phyloP scores from a whole-genome alignment of 139 green algal species.

The Chlamydomonas sphaeroides region DNA sequence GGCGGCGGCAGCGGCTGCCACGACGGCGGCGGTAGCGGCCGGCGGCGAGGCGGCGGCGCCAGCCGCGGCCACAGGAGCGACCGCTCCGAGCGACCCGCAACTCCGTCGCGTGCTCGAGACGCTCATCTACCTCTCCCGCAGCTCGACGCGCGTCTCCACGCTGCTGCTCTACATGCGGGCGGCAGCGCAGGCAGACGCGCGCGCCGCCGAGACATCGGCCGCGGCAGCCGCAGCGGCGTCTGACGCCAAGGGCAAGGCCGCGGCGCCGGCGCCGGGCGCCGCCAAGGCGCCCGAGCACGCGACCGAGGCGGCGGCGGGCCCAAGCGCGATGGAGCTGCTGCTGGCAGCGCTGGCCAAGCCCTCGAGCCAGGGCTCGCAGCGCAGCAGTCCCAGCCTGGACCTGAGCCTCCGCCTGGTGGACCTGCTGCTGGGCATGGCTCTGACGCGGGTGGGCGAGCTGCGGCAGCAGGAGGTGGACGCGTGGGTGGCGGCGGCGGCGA shows the following conservation, averaged over 20 bases:
- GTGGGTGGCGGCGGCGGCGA: conserved; percentile 17
- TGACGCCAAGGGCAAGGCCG: conserved; percentile 40
- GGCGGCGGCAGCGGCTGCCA: background rate
- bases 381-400: conserved; percentile 67
- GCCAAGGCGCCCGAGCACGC: no score
- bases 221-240: background rate
- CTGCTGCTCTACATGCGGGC: conserved; percentile 22
- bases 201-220: background rate
- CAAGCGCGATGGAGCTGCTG: conserved; percentile 75
- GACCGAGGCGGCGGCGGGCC: background rate
- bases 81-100: conserved; percentile 7
- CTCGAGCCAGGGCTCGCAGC: conserved; percentile 47
- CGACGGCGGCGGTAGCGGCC: background rate
- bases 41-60: background rate
- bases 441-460: conserved; percentile 15
- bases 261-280: background rate
- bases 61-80: background rate
- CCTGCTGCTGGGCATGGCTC: conserved; percentile 51
- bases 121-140: conserved; percentile 30
- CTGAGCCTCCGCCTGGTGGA: conserved; percentile 73
- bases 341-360: conserved; percentile 68
- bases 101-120: conserved; percentile 9
- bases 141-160: conserved; percentile 15
- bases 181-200: background rate
- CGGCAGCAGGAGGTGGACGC: conserved; percentile 38